Evolutionary conservation across 345 rosid genomes (phyloP).

Genomic region (Mallotus nudiflorus): DNA sequence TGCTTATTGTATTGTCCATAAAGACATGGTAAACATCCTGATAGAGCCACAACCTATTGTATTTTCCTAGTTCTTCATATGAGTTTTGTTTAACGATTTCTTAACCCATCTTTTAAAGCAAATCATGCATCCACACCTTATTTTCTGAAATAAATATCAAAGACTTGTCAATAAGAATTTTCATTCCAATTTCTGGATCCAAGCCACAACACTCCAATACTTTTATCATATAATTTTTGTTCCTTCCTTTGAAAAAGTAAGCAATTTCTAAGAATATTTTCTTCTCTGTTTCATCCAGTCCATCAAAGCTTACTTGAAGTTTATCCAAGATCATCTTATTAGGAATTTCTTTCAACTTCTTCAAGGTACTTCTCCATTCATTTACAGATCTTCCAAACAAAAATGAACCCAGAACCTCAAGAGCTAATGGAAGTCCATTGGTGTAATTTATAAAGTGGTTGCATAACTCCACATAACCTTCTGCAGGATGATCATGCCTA

Average conservation of each 20-base stretch:
- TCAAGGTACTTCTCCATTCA: too few relatives aligned
- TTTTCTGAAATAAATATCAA: too few relatives aligned
- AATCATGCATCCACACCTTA: conserved; percentile 12
- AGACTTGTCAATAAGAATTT: background rate
- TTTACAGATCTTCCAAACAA: too few relatives aligned
- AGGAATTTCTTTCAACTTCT: too few relatives aligned
- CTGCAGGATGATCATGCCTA: too few relatives aligned
- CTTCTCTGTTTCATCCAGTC: too few relatives aligned
- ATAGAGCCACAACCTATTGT: conserved; percentile 14
- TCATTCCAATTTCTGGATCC: conserved; percentile 12
- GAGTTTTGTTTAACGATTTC: conserved; percentile 11
- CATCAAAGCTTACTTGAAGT: too few relatives aligned
- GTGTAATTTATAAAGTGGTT: background rate
- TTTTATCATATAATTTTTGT: background rate
- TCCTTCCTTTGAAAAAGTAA: too few relatives aligned
- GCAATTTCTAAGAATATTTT: too few relatives aligned
- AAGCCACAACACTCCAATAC: conserved; percentile 12
- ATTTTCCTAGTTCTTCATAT: conserved; percentile 13
- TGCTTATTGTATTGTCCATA: too few relatives aligned
- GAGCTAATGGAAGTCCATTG: conserved; percentile 18
- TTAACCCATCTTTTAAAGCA: conserved; percentile 20
- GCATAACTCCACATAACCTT: too few relatives aligned
- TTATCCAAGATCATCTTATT: too few relatives aligned
- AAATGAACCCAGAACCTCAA: conserved; percentile 22
- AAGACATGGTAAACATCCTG: conserved; percentile 11